Evolutionary conservation across 192 early-diverging fungal species (phyloP), one percentile per base, ranked within the genome.

Genomic region (Chytriomyces sp.): DNA sequence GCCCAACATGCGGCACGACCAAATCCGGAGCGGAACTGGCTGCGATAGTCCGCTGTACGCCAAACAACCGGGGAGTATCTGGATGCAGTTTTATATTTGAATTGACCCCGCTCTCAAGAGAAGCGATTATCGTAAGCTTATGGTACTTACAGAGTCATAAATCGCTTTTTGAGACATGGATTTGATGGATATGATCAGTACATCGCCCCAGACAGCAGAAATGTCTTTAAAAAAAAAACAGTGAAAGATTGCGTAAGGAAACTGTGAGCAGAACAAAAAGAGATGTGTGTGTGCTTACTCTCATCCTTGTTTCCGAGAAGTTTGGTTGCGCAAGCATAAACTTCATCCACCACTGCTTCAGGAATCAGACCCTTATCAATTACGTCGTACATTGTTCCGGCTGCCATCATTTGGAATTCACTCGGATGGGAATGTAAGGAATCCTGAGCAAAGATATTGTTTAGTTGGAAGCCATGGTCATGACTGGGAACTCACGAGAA

Each of bases 1-100:
- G 5, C 87, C 87, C 9, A 88, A 53, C 18, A 88, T 78, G 44
- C 81, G 35, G 44, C 84, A 74, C 35, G 77, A 74, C 85, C 85
- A 88, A 20, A 88, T 74, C 49, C 87, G 79, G 26, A 73, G n/a
- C 11, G 78, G 71, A 44, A 81, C 81, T 5, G 87, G 87, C 67
- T 88, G 87, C 10, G 83, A 78, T 13, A 87, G 65, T 18, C 78
- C 82, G 11, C 71, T 76, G 50, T 85, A 82, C 3, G 73, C 48
- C 9, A 80, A 46, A 26, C 73, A 59, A 24, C 82, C 82, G 28
- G 85, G 85, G 45, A 87, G 67, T 20, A 88, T 81, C 85, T 86
- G 26, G 43, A 50, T 13, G 13, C 46, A 13, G 6, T 7, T 9
- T 45, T 7, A 81, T 10, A 5, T 79, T 64, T 49, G 16, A 11